These are phyloP conservation scores for Lactarius deliciosus DNA, from an alignment of 768 basidiomycete species.

Conservation along the genomic window DNA sequence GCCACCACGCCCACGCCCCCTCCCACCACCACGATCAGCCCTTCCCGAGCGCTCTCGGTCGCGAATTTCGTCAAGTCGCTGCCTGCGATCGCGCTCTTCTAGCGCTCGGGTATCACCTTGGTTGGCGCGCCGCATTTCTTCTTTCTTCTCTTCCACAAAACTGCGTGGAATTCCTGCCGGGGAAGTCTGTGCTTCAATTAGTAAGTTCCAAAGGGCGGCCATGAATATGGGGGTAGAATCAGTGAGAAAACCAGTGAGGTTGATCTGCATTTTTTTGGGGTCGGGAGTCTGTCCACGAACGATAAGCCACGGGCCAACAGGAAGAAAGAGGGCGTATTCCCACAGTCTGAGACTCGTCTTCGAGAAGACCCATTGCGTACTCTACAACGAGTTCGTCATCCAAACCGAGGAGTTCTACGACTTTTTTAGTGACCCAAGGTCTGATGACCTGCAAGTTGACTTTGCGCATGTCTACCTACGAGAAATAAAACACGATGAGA, in stretches of 20 bases:
- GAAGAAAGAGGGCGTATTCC: slow-evolving; percentile 32
- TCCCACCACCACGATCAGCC: slow-evolving; percentile 48
- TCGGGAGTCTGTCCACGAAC: slow-evolving; percentile 66
- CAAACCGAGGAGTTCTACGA: slow-evolving; percentile 85
- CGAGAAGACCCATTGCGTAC: slow-evolving; percentile 92
- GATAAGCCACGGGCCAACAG: slow-evolving; percentile 11
- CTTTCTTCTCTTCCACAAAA: slow-evolving; percentile 90
- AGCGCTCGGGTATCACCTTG: slow-evolving; percentile 63
- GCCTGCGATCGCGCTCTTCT: slow-evolving; percentile 69
- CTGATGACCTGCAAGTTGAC: slow-evolving; percentile 90
- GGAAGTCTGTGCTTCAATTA: slow-evolving; percentile 91
- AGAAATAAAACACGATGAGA: not conserved
- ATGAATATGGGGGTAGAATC: slow-evolving; percentile 86
- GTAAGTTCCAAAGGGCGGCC: slow-evolving; percentile 81
- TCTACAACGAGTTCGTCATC: slow-evolving; percentile 98
- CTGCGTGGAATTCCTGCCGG: slow-evolving; percentile 87
- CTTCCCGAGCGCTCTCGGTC: slow-evolving; percentile 54
- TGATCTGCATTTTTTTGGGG: slow-evolving; percentile 94
- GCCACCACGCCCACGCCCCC: slow-evolving; percentile 60
- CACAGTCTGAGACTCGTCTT: slow-evolving; percentile 83
- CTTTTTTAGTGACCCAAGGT: slow-evolving; percentile 94
- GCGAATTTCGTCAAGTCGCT: slow-evolving; percentile 66
- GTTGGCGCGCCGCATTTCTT: slow-evolving; percentile 74
- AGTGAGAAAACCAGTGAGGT: slow-evolving; percentile 89
- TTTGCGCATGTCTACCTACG: slow-evolving; percentile 90